A percentile compares a stretch with the other conserved stretches of the same genome.
These are phyloP conservation scores for Inga leiocalycina DNA, from an alignment of 306 rosid genomes.

Conservation along the genomic window DNA sequence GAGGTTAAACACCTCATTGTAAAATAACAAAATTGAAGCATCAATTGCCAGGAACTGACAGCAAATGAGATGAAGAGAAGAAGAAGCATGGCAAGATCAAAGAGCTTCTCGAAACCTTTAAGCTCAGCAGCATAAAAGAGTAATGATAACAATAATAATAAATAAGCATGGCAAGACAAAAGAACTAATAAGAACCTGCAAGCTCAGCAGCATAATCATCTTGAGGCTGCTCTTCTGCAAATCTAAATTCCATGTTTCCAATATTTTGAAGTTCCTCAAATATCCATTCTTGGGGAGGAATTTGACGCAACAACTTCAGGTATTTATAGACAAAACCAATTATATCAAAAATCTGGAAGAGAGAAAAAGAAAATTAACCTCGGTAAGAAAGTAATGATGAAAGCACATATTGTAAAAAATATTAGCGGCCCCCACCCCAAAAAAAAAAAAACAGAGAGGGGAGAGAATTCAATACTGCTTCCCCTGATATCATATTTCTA, in stretches of 20 bases:
- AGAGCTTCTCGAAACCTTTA: constrained; percentile 53
- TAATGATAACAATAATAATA: neutral
- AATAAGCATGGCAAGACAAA: neutral
- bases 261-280: constrained; percentile 90
- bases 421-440: constrained; percentile 3
- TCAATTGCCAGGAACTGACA: neutral
- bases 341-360: constrained; percentile 69
- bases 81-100: neutral
- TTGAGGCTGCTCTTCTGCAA: constrained; percentile 94
- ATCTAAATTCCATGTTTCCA: constrained; percentile 94
- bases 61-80: neutral
- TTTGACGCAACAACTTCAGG: constrained; percentile 67
- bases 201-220: constrained; percentile 98
- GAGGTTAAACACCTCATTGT: constrained; percentile 12
- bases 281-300: constrained; percentile 94
- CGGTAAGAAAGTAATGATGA: constrained; percentile 23
- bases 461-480: constrained; percentile 27
- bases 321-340: constrained; percentile 86
- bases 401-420: neutral
- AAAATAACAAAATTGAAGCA: constrained; percentile 12
- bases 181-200: constrained; percentile 56
- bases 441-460: too few species aligned
- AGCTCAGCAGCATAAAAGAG: constrained; percentile 76
- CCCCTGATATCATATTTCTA: constrained; percentile 18
- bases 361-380: constrained; percentile 20